These are phyloP conservation scores for Knufia fluminis DNA, from an alignment of 2,329 filamentous ascomycete species.

Conservation along the genomic window DNA sequence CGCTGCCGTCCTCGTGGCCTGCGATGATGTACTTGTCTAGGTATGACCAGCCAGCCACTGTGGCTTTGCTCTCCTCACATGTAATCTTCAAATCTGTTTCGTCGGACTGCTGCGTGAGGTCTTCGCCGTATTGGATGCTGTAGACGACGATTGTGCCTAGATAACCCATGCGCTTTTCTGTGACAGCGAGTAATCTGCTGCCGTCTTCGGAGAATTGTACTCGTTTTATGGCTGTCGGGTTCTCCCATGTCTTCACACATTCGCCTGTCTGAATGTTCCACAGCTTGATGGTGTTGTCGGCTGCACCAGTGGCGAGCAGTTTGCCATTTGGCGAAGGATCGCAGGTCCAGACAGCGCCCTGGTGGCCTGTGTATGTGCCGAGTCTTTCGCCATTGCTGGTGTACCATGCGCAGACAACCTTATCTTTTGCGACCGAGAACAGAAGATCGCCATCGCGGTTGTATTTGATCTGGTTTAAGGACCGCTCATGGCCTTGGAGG, in stretches of 20 bases:
- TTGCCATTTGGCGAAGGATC: slow-evolving; percentile 88
- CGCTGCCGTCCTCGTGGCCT: slow-evolving; percentile 89
- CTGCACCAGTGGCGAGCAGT: slow-evolving; percentile 87
- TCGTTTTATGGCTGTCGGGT: slow-evolving; percentile 91
- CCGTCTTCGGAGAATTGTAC: slow-evolving; percentile 97
- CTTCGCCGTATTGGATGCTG: slow-evolving; percentile 74
- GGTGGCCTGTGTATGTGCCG: slow-evolving; percentile 92
- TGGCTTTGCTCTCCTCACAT: slow-evolving; percentile 92
- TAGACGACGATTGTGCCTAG: slow-evolving; percentile 88
- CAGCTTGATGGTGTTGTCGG: slow-evolving; percentile 95
- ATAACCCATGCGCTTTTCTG: slow-evolving; percentile 97
- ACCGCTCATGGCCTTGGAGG: slow-evolving; percentile 91
- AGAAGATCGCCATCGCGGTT: slow-evolving; percentile 93
- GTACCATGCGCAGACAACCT: slow-evolving; percentile 94
- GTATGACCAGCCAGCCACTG: slow-evolving; percentile 94
- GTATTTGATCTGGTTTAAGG: slow-evolving; percentile 91
- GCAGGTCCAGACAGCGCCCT: slow-evolving; percentile 97
- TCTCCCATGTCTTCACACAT: slow-evolving; percentile 95
- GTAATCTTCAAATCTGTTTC: slow-evolving; percentile 81
- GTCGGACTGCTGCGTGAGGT: slow-evolving; percentile 67
- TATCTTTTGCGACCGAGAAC: slow-evolving; percentile 93
- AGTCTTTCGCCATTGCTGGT: slow-evolving; percentile 96
- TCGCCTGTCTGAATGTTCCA: slow-evolving; percentile 94
- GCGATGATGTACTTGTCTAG: slow-evolving; percentile 93
- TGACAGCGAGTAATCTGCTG: slow-evolving; percentile 80